phyloP scores from a whole-genome alignment of 1,284 basidiomycete species.

The Pterulicium gracile region DNA sequence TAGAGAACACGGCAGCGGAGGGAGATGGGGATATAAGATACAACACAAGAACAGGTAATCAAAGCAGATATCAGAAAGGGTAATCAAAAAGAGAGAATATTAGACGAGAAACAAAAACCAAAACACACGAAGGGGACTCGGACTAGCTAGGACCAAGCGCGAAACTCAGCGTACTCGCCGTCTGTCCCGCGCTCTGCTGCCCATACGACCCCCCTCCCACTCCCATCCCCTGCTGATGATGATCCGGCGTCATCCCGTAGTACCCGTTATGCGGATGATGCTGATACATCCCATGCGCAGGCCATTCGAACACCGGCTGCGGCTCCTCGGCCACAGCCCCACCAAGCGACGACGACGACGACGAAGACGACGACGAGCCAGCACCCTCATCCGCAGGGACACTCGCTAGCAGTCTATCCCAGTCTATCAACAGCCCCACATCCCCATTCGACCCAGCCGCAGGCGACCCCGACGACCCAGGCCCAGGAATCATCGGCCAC shows the following conservation, averaged over 20 bases:
- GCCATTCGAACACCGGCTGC: not conserved
- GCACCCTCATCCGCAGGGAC: not conserved
- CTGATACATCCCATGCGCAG: not conserved
- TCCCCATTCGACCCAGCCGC: not conserved
- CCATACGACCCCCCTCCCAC: too few species aligned
- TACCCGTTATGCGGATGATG: not conserved
- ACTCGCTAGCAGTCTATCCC: not conserved
- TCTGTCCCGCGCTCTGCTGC: not conserved
- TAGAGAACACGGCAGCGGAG: too few species aligned
- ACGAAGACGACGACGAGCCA: not conserved
- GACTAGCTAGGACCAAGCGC: not conserved
- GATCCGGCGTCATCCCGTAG: not conserved
- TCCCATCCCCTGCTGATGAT: not conserved
- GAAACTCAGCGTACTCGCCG: not conserved
- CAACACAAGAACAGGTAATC: not conserved
- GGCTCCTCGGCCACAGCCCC: too few species aligned
- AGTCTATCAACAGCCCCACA: not conserved
- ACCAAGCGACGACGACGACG: too few species aligned
- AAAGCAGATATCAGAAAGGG: not conserved
- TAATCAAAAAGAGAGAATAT: too few species aligned
- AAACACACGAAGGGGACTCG: not conserved
- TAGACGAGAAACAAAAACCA: not conserved
- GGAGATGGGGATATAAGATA: conserved; percentile 1
- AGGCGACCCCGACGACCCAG: not conserved
- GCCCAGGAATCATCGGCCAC: not conserved